Evolutionary conservation across 345 rosid genomes (phyloP), one percentile per base, ranked within the genome.

Genomic region (Raphanus raphanistrum): DNA sequence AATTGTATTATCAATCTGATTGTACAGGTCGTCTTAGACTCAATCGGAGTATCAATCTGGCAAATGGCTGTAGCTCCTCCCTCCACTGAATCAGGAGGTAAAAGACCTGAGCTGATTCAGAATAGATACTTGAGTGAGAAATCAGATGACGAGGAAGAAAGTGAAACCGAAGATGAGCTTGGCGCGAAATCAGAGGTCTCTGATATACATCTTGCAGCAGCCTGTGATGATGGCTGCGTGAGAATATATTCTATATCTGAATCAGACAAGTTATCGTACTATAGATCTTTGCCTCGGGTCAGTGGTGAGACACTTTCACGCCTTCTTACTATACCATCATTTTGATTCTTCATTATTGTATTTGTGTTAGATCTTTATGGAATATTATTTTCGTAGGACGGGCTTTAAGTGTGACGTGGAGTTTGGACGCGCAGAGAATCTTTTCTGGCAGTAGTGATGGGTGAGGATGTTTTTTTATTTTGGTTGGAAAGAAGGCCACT

Each of bases 401-500:
- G 63, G 77, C 78, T 71, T 75, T 95, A 78, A 91, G 98, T 70
- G 94, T 95, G 76, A 79, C 93, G 0, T 95, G 96, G 98, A 85
- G 87, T 80, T 68, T 76, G 48, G 90, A 92, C 75, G 89, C 88
- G 6, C 82, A 52, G 61, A 84, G 76, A 79, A 76, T 95, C 36
- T 95, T 85, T 82, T 88, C 96, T 11, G 99, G 98, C 72, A 90
- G 92, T 70, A 94, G 98, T 78, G 92, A 94, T 74, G 99, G 99
- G 98, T 94, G 71, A 79, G 98, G 68, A 82, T 79, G 10, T 50
- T 26, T 68, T 66, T 3, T 50, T 11, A 35, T 50, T 16, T 50
- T 68, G 2, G 29, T 52, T 61, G 43, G 77, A 33, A 58, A 59
- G 27, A 36, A 35, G 7, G 31, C 66, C 67, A 35, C 6, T 25